Evolutionary conservation across 1,284 basidiomycete species (phyloP).

Genomic region (Ceratobasidium sp.): DNA sequence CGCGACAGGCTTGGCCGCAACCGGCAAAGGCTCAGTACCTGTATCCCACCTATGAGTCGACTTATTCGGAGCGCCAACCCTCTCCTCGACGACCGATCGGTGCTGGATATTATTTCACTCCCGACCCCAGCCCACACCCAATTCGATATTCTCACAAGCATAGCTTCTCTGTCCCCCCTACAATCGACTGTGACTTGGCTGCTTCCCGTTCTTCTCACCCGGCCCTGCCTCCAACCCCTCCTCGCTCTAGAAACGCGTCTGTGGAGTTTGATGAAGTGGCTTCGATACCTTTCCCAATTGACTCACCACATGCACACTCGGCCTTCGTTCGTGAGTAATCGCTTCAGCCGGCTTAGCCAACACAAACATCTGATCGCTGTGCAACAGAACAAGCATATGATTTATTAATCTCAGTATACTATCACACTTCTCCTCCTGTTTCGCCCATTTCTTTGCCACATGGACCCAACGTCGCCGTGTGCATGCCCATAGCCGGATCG

Average conservation of each 20-base stretch:
- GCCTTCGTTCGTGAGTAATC: constrained; percentile 23
- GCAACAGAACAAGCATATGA: constrained; percentile 34
- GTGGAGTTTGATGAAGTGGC: constrained; percentile 12
- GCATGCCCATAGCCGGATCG: constrained; percentile 17
- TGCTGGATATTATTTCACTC: constrained; percentile 18
- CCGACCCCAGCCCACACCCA: constrained; percentile 21
- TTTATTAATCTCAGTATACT: constrained; percentile 32
- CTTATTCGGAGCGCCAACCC: background rate
- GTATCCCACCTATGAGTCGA: constrained; percentile 15
- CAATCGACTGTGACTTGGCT: constrained; percentile 8
- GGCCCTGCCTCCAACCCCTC: constrained; percentile 26
- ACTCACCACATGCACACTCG: constrained; percentile 18
- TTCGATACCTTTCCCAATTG: constrained; percentile 24
- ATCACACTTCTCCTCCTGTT: background rate
- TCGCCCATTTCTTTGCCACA: background rate
- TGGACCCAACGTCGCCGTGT: background rate
- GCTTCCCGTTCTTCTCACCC: background rate
- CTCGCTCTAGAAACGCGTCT: constrained; percentile 18
- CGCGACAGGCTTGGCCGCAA: constrained; percentile 20
- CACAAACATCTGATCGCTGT: background rate
- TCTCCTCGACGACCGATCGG: background rate
- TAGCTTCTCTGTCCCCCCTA: constrained; percentile 6
- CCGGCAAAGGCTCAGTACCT: constrained; percentile 11
- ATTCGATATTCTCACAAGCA: constrained; percentile 13
- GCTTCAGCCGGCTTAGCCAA: background rate